Evolutionary conservation across 2,329 filamentous ascomycete species (phyloP), one percentile per base, ranked within the genome.

Genomic region (Cercospora canescens): DNA sequence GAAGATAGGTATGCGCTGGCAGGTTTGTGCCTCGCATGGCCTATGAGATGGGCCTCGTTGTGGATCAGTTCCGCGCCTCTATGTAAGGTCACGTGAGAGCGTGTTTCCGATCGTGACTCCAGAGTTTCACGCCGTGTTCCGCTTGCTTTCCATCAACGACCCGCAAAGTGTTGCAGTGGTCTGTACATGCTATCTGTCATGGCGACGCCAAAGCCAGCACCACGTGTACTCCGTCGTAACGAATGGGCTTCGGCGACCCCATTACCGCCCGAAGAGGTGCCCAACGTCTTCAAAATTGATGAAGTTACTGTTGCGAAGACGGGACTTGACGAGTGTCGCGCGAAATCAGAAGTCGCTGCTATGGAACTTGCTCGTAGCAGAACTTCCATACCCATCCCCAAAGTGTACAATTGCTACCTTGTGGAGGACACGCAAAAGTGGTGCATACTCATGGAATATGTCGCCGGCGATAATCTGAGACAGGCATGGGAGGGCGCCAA

Each of bases 401-500:
- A 32, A 57, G 60, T 63, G 4, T 39, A 56, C 60, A 41, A 63
- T 57, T 32, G 30, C 28, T 63, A 63, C 28, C 21, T 45, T 21
- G 35, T 48, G 32, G 59, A 62, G 9, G 59, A 62, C 26, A 45
- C 35, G 35, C 41, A 48, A 24, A 48, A 48, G 41, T 48, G 41
- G 41, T 54, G 60, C 28, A 67, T 67, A 14, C 18, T 48, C 1
- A 67, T 64, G 61, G 65, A 67, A 16, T 62, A 34, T 24, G 57
- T 67, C n/a, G 62, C 61, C 30, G 62, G 65, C 41, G 61, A 56
- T 1, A 32, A n/a, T 5, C 57, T 67, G 12, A 57, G 60, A 30
- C 24, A 41, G 16, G 48, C 55, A 7, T 67, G 65, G 41, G 41
- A 24, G 18, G 41, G 16, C 8, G 21, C 41, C 41, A 48, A n/a